These are phyloP conservation scores for Penicillium maclennaniae DNA, from an alignment of 495 filamentous ascomycete species.

Conservation along the genomic window DNA sequence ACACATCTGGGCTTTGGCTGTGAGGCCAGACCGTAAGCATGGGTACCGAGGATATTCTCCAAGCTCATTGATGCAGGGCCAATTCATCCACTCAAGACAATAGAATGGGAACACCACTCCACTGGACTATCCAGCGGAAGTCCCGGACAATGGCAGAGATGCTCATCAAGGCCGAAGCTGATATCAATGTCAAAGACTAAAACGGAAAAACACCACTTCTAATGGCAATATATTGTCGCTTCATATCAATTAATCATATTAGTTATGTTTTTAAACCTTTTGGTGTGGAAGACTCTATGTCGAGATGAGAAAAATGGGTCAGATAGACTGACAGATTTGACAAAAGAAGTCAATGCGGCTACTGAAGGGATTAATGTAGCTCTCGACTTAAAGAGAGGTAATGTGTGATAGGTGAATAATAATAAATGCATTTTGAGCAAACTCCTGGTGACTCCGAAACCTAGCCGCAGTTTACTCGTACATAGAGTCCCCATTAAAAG, in stretches of 20 bases:
- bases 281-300: neutral
- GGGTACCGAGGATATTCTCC: slow-evolving; percentile 15
- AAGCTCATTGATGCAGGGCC: slow-evolving; percentile 1
- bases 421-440: neutral
- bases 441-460: neutral
- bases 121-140: slow-evolving; percentile 8
- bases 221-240: too few species aligned
- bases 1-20: slow-evolving; percentile 1
- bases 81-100: slow-evolving; percentile 5
- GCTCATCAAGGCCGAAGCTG: slow-evolving; percentile 11
- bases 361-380: neutral
- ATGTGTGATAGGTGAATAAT: neutral
- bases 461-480: too few species aligned
- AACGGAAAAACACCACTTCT: slow-evolving; percentile 28
- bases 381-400: neutral
- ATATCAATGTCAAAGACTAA: slow-evolving; percentile 15
- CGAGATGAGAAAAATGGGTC: neutral
- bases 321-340: neutral
- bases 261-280: too few species aligned
- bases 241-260: too few species aligned
- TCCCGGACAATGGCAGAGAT: slow-evolving; percentile 4
- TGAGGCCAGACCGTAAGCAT: neutral
- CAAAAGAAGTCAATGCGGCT: neutral
- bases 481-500: neutral
- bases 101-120: slow-evolving; percentile 6